phyloP scores from a whole-genome alignment of 495 filamentous ascomycete species.

The Halenospora varia region DNA sequence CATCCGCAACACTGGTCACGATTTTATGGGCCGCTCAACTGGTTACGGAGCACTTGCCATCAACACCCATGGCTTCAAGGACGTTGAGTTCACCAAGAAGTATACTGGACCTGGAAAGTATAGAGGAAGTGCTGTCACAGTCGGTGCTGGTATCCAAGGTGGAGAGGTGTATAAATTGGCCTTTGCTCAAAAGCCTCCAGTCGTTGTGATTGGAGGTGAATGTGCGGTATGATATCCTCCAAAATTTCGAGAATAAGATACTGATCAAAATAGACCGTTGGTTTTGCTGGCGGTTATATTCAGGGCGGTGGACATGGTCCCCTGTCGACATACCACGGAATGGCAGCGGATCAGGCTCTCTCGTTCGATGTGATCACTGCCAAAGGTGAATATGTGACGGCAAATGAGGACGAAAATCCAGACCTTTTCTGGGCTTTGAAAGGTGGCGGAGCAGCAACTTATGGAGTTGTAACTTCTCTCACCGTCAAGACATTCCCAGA shows the following conservation, averaged over 20 bases:
- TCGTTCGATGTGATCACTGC: constrained; percentile 52
- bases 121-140: constrained; percentile 28
- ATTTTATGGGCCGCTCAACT: constrained; percentile 43
- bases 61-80: constrained; percentile 47
- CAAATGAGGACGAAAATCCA: constrained; percentile 35
- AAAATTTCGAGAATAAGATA: constrained; percentile 32
- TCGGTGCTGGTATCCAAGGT: constrained; percentile 55
- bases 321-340: constrained; percentile 45
- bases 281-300: constrained; percentile 40
- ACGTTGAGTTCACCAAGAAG: constrained; percentile 34
- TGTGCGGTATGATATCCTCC: constrained; percentile 26
- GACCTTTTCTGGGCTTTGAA: constrained; percentile 56
- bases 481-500: constrained; percentile 34
- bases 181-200: constrained; percentile 35
- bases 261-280: constrained; percentile 32
- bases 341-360: constrained; percentile 54
- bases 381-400: constrained; percentile 35
- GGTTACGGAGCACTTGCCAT: constrained; percentile 44
- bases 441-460: constrained; percentile 49
- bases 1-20: constrained; percentile 43
- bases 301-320: constrained; percentile 58
- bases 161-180: constrained; percentile 43
- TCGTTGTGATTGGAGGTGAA: constrained; percentile 45
- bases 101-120: constrained; percentile 32
- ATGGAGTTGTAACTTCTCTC: constrained; percentile 41